Evolutionary conservation across 2,329 filamentous ascomycete genomes (phyloP).

Genomic region (Truncatella angustata): DNA sequence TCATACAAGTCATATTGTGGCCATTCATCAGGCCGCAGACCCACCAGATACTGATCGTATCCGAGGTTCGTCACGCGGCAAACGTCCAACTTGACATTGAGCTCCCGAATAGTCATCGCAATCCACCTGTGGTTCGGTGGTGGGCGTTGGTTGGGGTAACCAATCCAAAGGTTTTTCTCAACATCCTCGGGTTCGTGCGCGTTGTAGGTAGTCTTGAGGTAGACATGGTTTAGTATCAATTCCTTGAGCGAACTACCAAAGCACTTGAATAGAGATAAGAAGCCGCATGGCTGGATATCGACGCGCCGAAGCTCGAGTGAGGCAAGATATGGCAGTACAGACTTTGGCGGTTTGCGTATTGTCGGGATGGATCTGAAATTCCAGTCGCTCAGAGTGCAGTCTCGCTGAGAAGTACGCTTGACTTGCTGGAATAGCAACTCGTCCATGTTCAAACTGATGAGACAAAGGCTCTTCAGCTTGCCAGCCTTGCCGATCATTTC

Average conservation of each 20-base stretch:
- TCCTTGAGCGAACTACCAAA: conserved; percentile 40
- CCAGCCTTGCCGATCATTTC: conserved; percentile 45
- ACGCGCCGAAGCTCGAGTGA: conserved; percentile 43
- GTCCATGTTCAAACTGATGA: conserved; percentile 44
- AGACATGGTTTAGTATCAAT: conserved; percentile 45
- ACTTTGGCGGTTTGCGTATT: conserved; percentile 25
- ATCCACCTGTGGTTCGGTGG: conserved; percentile 37
- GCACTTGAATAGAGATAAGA: conserved; percentile 32
- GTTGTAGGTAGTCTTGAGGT: conserved; percentile 40
- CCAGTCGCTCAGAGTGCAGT: conserved; percentile 38
- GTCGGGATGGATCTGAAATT: conserved; percentile 35
- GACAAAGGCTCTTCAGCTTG: conserved; percentile 43
- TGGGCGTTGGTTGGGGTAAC: conserved; percentile 40
- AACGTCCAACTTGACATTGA: conserved; percentile 33
- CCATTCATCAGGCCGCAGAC: conserved; percentile 23
- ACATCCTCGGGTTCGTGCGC: conserved; percentile 29
- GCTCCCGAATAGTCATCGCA: conserved; percentile 38
- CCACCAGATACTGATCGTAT: conserved; percentile 39
- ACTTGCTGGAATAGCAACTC: conserved; percentile 34
- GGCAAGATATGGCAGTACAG: conserved; percentile 35
- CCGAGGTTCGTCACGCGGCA: conserved; percentile 44
- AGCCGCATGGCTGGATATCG: conserved; percentile 34
- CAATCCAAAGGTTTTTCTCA: conserved; percentile 41
- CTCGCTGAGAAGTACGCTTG: conserved; percentile 36
- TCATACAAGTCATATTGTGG: conserved; percentile 39